phyloP scores from a whole-genome alignment of 1,139 yeast species.

The Geotrichum carabidarum region DNA sequence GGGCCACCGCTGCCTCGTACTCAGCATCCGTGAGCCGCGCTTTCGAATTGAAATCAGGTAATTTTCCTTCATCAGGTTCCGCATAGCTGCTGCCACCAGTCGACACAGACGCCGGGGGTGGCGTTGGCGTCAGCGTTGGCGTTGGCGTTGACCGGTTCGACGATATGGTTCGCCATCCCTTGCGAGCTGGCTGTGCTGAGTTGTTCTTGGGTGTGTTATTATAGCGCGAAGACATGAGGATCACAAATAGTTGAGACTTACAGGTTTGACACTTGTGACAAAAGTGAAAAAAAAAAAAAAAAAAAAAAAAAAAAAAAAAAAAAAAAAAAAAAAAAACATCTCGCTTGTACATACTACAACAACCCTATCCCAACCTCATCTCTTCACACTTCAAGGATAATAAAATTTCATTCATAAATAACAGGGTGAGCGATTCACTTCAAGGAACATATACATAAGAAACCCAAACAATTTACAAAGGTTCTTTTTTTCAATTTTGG shows the following conservation, averaged over 20 bases:
- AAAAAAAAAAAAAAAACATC: no score
- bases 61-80: not conserved
- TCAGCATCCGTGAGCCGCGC: slow-evolving; percentile 23
- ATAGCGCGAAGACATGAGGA: not conserved
- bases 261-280: not conserved
- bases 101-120: not conserved
- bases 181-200: slow-evolving; percentile 3
- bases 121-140: not conserved
- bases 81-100: not conserved
- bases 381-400: not conserved
- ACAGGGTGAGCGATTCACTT: not conserved
- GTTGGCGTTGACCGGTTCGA: not conserved
- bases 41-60: slow-evolving; percentile 5
- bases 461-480: not conserved
- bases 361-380: no score
- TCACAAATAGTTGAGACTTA: not conserved
- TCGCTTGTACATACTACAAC: no score
- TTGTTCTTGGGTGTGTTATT: not conserved
- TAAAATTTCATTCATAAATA: not conserved
- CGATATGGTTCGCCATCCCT: slow-evolving; percentile 8
- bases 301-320: no score
- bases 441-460: not conserved
- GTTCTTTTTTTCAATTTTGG: not conserved
- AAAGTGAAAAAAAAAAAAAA: no score
- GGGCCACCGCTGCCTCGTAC: slow-evolving; percentile 30